Conservation (phyloP, 2,329 filamentous ascomycete genomes). For the Fusarium brevicatenulatum region DNA sequence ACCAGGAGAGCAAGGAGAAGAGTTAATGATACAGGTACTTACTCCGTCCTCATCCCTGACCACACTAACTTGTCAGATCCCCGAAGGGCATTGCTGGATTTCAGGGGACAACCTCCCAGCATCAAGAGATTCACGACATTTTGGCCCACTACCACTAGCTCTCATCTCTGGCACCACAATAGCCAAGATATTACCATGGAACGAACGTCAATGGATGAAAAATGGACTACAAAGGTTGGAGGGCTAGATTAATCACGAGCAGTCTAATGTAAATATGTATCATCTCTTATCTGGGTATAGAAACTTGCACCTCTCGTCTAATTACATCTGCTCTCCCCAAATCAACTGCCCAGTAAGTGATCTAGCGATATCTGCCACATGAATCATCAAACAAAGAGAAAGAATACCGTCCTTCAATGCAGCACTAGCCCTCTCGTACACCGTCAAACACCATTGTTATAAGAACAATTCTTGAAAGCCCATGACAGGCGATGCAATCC, state of each 20-base stretch:
- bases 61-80: constrained; percentile 67
- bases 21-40: constrained; percentile 72
- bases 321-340: constrained; percentile 47
- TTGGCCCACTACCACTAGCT: constrained; percentile 86
- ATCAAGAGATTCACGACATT: constrained; percentile 87
- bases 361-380: constrained; percentile 43
- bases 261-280: constrained; percentile 34
- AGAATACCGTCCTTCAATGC: constrained; percentile 31
- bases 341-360: constrained; percentile 32
- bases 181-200: constrained; percentile 66
- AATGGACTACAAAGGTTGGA: constrained; percentile 53
- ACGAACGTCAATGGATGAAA: constrained; percentile 61
- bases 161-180: constrained; percentile 86
- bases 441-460: constrained; percentile 30
- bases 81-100: constrained; percentile 91
- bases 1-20: constrained; percentile 59
- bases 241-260: constrained; percentile 25
- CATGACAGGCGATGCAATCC: constrained; percentile 33
- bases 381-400: constrained; percentile 49
- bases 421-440: constrained; percentile 16
- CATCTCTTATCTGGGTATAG: constrained; percentile 45
- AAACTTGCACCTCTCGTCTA: constrained; percentile 47
- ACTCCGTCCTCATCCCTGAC: fast-evolving
- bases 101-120: constrained; percentile 86
- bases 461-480: constrained; percentile 30